Evolutionary conservation across 768 basidiomycete genomes (phyloP).

Genomic region (Psilocybe tampanensis): DNA sequence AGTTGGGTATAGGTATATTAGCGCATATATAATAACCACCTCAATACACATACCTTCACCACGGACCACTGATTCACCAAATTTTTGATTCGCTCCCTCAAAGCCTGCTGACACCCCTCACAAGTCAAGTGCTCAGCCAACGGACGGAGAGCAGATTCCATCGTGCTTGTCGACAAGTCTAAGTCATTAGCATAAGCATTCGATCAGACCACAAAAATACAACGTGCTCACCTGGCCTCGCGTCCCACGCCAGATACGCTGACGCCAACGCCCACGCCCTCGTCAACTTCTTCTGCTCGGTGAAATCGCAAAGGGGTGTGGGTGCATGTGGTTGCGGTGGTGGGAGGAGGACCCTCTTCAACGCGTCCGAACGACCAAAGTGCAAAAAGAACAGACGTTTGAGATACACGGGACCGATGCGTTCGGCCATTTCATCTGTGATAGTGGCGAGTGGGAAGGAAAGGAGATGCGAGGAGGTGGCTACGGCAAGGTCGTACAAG

Average conservation of each 20-base stretch:
- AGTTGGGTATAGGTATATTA: too few relatives aligned
- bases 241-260: conserved; percentile 85
- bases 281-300: conserved; percentile 77
- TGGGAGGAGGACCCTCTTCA: conserved; percentile 75
- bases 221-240: conserved; percentile 62
- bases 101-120: conserved; percentile 62
- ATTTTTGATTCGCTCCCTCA: conserved; percentile 67
- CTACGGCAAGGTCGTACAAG: conserved; percentile 73
- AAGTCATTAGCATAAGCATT: conserved; percentile 14
- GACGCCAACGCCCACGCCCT: conserved; percentile 83
- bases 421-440: conserved; percentile 68
- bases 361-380: conserved; percentile 78
- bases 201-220: background rate
- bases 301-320: conserved; percentile 65
- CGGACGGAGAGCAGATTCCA: conserved; percentile 74
- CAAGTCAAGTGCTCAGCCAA: conserved; percentile 71
- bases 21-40: conserved; percentile 1
- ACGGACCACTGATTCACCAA: conserved; percentile 77
- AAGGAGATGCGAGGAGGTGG: conserved; percentile 74
- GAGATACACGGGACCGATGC: conserved; percentile 76
- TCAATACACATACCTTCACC: conserved; percentile 59
- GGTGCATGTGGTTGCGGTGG: conserved; percentile 81
- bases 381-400: conserved; percentile 85
- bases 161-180: conserved; percentile 75
- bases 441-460: conserved; percentile 68